A percentile compares a stretch with the other conserved stretches of the same genome.
Conservation (phyloP, 192 early-diverging fungal genomes). For the Backusella tuberculispora region DNA sequence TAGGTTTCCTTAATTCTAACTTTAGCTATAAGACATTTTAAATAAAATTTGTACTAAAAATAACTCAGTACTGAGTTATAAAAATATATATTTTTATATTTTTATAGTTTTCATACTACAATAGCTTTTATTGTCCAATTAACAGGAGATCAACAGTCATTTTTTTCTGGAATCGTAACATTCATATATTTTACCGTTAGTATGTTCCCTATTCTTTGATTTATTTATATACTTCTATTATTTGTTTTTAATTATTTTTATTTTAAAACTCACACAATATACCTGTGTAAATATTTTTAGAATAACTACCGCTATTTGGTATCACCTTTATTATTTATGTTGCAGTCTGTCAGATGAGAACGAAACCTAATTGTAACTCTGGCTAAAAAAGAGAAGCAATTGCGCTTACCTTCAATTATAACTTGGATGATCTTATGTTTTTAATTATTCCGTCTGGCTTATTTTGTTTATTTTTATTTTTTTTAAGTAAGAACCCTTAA, state of each 20-base stretch:
- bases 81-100: background rate
- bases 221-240: background rate
- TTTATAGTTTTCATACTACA: slow-evolving; percentile 11
- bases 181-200: background rate
- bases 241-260: background rate
- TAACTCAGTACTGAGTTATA: background rate
- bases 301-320: slow-evolving; percentile 14
- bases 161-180: slow-evolving; percentile 9
- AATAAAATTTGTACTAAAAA: background rate
- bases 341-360: slow-evolving; percentile 13
- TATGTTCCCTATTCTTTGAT: background rate
- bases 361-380: background rate
- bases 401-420: background rate
- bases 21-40: slow-evolving; percentile 5
- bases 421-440: background rate
- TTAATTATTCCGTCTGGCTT: background rate
- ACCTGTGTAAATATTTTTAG: slow-evolving; percentile 12
- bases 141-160: background rate
- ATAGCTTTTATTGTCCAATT: slow-evolving; percentile 1
- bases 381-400: background rate
- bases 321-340: slow-evolving; percentile 8
- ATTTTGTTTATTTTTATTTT: slow-evolving; percentile 1
- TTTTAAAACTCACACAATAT: slow-evolving; percentile 11
- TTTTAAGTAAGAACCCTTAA: slow-evolving; percentile 3
- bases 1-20: background rate